A percentile compares a stretch with the other conserved stretches of the same genome.
phyloP scores from a whole-genome alignment of 495 filamentous ascomycete genomes.

The Penicillium roqueforti region DNA sequence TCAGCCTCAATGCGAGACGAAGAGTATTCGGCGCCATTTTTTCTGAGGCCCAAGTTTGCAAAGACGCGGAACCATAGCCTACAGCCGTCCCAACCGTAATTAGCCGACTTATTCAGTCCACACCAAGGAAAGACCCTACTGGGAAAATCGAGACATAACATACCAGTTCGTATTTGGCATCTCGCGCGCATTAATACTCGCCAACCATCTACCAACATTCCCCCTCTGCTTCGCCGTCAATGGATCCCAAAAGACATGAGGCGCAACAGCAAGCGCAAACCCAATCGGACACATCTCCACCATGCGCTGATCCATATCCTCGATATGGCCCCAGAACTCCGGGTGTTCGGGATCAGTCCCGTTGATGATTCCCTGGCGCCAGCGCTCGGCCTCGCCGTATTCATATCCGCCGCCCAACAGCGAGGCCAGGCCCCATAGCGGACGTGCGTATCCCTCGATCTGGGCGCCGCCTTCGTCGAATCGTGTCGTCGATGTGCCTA shows the following conservation, averaged over 20 bases:
- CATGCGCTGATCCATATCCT: slow-evolving; percentile 77
- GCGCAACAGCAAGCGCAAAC: slow-evolving; percentile 59
- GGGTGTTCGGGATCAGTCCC: slow-evolving; percentile 61
- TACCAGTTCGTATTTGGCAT: slow-evolving; percentile 59
- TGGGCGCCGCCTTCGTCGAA: slow-evolving; percentile 74
- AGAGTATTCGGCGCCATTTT: slow-evolving; percentile 63
- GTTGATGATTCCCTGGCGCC: slow-evolving; percentile 61
- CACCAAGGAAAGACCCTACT: neutral
- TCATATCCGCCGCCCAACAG: slow-evolving; percentile 61
- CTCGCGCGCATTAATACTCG: slow-evolving; percentile 69
- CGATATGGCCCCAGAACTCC: slow-evolving; percentile 71
- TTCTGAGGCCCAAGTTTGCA: slow-evolving; percentile 71
- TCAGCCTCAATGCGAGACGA: slow-evolving; percentile 64
- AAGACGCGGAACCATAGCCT: slow-evolving; percentile 77
- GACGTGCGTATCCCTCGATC: slow-evolving; percentile 70
- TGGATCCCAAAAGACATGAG: slow-evolving; percentile 60
- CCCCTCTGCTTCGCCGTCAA: slow-evolving; percentile 53
- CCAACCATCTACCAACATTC: slow-evolving; percentile 65
- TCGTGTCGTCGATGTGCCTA: slow-evolving; percentile 61
- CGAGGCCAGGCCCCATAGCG: slow-evolving; percentile 69
- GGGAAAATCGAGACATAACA: slow-evolving; percentile 5
- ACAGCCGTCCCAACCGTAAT: neutral
- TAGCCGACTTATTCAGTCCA: neutral
- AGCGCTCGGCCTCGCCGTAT: slow-evolving; percentile 59
- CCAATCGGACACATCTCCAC: slow-evolving; percentile 77